These are phyloP conservation scores for Kodamaea kaohsiungensis DNA, from an alignment of 805 yeast species.

Conservation along the genomic window DNA sequence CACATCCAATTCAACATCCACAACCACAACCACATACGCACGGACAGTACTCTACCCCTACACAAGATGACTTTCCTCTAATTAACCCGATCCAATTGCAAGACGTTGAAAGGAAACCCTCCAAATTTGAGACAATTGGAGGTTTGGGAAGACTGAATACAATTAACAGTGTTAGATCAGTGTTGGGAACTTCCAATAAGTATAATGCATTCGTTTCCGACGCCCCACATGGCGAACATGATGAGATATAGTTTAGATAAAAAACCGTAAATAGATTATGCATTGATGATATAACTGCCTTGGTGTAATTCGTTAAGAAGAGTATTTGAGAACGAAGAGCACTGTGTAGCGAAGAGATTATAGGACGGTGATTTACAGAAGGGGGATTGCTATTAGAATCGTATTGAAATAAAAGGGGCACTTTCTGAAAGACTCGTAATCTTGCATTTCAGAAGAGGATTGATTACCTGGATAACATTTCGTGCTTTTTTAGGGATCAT, in stretches of 20 bases:
- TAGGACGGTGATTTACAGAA: too few species aligned
- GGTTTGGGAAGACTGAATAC: constrained; percentile 27
- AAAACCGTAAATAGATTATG: constrained; percentile 1
- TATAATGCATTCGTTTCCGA: constrained; percentile 40
- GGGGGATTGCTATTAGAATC: too few species aligned
- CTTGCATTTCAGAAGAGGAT: too few species aligned
- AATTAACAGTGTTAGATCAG: constrained; percentile 33
- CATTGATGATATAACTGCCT: neutral
- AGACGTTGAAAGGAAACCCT: neutral
- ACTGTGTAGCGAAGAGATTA: neutral
- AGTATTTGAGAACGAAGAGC: too few species aligned
- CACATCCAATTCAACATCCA: neutral
- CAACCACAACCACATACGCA: neutral
- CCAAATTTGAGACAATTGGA: neutral
- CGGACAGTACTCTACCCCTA: neutral
- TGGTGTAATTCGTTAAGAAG: too few species aligned
- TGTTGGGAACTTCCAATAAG: constrained; percentile 41
- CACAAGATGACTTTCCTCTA: neutral
- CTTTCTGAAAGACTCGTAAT: neutral
- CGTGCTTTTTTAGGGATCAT: too few species aligned
- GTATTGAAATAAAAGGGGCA: too few species aligned
- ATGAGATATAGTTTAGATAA: constrained; percentile 1
- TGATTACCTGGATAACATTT: too few species aligned
- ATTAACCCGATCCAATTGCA: too few species aligned
- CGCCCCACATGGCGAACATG: constrained; percentile 15